Conservation (phyloP, 2,329 filamentous ascomycete genomes). For the Colletotrichum sansevieriae region DNA sequence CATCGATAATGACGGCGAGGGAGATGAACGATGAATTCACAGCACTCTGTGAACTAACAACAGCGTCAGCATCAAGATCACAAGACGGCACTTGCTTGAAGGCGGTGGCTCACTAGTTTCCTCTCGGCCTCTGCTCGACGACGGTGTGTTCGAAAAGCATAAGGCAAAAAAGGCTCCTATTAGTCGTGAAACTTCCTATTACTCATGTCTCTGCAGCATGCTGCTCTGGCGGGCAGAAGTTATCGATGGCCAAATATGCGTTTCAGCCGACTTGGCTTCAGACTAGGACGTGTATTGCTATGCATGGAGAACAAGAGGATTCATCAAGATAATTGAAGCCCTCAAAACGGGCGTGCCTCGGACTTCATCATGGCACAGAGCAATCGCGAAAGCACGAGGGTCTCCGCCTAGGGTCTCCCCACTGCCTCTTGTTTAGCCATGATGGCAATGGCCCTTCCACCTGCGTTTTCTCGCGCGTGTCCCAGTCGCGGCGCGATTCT, state of each 20-base stretch:
- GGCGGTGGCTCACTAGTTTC: conserved; percentile 29
- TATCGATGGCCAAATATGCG: conserved; percentile 17
- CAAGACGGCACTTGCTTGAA: conserved; percentile 34
- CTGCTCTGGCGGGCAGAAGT: conserved; percentile 1
- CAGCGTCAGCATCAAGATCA: conserved; percentile 25
- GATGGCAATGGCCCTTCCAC: conserved; percentile 13
- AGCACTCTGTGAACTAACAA: conserved; percentile 1
- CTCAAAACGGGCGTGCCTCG: background rate
- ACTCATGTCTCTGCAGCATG: conserved; percentile 35
- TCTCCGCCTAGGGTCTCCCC: conserved; percentile 17
- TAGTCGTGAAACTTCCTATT: conserved; percentile 20
- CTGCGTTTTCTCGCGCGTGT: conserved; percentile 13
- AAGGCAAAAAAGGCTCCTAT: background rate
- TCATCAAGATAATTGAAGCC: background rate
- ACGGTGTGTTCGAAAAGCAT: conserved; percentile 6
- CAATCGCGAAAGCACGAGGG: background rate
- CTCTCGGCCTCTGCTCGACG: conserved; percentile 32
- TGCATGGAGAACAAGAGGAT: conserved; percentile 6
- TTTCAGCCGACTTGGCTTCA: conserved; percentile 27
- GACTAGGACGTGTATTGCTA: conserved; percentile 22
- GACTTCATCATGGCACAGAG: background rate
- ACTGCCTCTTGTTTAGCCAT: conserved; percentile 30
- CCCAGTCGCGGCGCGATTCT: conserved; percentile 5
- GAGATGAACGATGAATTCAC: conserved; percentile 12
- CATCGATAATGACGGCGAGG: conserved; percentile 25